Conservation (phyloP, 768 basidiomycete species). For the Panellus pusillus region DNA sequence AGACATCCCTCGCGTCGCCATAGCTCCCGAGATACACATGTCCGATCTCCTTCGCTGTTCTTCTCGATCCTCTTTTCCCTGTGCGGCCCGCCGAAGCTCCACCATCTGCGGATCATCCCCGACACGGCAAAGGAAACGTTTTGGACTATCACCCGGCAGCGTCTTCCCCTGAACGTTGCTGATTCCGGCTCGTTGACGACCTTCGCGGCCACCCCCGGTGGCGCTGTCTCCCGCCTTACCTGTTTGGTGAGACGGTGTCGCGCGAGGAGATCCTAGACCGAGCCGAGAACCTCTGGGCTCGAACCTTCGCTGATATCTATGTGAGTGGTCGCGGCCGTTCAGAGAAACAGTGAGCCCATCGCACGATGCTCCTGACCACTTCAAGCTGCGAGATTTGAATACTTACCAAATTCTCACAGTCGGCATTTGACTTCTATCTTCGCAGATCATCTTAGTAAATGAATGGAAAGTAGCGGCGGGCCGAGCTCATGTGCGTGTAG, state of each 20-base stretch:
- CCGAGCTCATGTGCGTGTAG: no score
- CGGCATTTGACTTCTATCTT: no score
- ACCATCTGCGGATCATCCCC: background rate
- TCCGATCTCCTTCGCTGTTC: slow-evolving; percentile 1
- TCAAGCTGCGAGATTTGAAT: no score
- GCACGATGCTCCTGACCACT: no score
- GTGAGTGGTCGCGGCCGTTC: background rate
- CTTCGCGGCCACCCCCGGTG: background rate
- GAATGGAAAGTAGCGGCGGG: no score
- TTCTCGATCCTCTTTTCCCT: slow-evolving; percentile 3
- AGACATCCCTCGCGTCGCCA: slow-evolving; percentile 2
- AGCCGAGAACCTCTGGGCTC: background rate
- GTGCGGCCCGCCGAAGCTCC: background rate
- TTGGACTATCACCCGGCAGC: background rate
- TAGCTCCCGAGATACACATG: background rate
- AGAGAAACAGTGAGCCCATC: background rate
- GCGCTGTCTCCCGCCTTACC: background rate
- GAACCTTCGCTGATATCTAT: background rate
- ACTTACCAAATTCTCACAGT: no score
- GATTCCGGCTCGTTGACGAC: background rate
- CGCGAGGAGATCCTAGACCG: background rate
- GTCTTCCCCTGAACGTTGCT: no score
- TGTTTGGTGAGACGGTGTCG: slow-evolving; percentile 2
- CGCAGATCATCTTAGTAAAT: no score
- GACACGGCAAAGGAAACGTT: background rate